Percentiles rank a stretch among this genome's conserved stretches.
phyloP scores from a whole-genome alignment of 225 moss, liverwort and hornwort genomes.

The Sphagnum tenellum region DNA sequence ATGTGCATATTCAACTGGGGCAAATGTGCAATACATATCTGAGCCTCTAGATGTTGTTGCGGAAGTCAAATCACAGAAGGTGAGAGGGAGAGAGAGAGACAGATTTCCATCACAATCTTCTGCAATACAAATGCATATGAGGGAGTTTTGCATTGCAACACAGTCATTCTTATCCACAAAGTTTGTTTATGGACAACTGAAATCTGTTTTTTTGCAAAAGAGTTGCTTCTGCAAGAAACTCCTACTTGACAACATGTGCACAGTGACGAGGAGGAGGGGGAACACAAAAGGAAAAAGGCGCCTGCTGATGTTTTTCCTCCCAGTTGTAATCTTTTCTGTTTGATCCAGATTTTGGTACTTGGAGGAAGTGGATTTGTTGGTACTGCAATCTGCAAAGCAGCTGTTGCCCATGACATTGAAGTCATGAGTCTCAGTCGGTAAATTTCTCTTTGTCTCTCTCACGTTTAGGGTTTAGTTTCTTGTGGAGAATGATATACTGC shows the following conservation, averaged over 20 bases:
- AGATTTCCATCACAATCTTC: neutral
- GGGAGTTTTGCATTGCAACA: neutral
- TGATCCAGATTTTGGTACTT: slow-evolving; percentile 69
- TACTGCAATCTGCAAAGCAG: slow-evolving; percentile 62
- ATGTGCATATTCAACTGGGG: slow-evolving; percentile 29
- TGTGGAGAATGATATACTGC: no score
- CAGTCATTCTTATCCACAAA: neutral
- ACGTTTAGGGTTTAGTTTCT: no score
- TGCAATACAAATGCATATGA: neutral
- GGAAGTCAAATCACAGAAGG: slow-evolving; percentile 56
- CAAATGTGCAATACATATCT: slow-evolving; percentile 17
- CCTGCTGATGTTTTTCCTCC: neutral
- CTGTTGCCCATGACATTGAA: slow-evolving; percentile 50
- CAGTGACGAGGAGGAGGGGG: neutral
- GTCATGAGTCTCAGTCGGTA: slow-evolving; percentile 84
- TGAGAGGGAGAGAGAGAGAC: neutral
- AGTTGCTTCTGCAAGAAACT: neutral
- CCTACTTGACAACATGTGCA: neutral
- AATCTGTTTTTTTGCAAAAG: neutral
- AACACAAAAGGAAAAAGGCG: no score
- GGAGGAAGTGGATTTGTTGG: slow-evolving; percentile 98
- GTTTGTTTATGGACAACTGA: neutral
- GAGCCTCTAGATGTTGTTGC: slow-evolving; percentile 56
- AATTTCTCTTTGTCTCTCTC: slow-evolving; percentile 1
- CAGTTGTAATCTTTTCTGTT: neutral